A percentile compares a stretch with the other conserved stretches of the same genome.
These are phyloP conservation scores for Anethum foeniculum DNA, from an alignment of 140 eudicot genomes.

Conservation along the genomic window DNA sequence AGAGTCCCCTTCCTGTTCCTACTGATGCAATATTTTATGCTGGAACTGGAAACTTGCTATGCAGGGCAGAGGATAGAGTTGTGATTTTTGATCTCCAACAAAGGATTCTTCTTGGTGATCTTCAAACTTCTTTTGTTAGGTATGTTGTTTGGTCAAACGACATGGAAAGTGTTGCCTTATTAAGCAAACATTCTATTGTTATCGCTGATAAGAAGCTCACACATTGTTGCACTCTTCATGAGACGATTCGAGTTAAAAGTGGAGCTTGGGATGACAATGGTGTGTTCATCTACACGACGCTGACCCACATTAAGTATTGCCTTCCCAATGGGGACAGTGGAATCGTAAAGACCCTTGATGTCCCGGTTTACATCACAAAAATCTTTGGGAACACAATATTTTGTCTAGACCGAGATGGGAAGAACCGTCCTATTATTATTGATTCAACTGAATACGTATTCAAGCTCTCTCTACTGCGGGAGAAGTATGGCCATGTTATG, in stretches of 20 bases:
- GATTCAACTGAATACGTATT: constrained; percentile 48
- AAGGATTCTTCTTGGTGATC: constrained; percentile 37
- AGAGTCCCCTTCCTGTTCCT: constrained; percentile 34
- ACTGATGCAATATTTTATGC: constrained; percentile 47
- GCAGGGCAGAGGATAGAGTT: constrained; percentile 47
- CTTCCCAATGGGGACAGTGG: constrained; percentile 47
- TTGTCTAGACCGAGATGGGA: constrained; percentile 50
- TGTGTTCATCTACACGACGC: constrained; percentile 42
- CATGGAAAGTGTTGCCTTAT: constrained; percentile 39
- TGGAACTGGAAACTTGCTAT: constrained; percentile 44
- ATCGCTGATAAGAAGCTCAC: constrained; percentile 39
- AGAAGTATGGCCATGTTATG: constrained; percentile 43
- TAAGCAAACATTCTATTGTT: constrained; percentile 43
- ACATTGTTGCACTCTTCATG: constrained; percentile 47
- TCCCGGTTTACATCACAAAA: constrained; percentile 40
- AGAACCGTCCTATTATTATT: constrained; percentile 33
- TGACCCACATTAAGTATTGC: constrained; percentile 44
- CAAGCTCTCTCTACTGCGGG: constrained; percentile 32
- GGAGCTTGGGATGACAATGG: constrained; percentile 54
- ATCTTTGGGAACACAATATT: constrained; percentile 38
- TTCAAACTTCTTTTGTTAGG: constrained; percentile 41
- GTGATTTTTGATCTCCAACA: constrained; percentile 45
- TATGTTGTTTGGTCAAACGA: constrained; percentile 48
- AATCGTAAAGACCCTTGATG: constrained; percentile 40
- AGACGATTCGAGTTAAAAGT: constrained; percentile 49